Evolutionary conservation across 257 asterid genomes (phyloP).

Genomic region (Gentiana macrophylla): DNA sequence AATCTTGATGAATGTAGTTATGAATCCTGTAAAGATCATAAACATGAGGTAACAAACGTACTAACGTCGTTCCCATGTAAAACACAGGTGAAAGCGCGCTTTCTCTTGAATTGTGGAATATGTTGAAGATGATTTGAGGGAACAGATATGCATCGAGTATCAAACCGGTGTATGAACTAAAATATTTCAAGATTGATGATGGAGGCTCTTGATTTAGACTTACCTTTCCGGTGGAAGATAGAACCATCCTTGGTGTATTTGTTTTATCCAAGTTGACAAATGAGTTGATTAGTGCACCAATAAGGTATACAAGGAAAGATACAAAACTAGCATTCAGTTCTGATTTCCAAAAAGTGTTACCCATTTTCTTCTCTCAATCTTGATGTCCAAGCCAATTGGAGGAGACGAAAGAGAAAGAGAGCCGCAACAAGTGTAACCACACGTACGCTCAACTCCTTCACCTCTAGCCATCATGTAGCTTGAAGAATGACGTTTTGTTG

Average conservation of each 20-base stretch:
- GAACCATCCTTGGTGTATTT: neutral
- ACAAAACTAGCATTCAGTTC: conserved; percentile 22
- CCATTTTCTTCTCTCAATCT: conserved; percentile 13
- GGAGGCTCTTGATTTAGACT: neutral
- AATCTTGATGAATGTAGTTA: conserved; percentile 13
- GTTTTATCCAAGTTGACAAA: conserved; percentile 23
- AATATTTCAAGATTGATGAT: conserved; percentile 26
- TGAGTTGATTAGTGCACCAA: conserved; percentile 31
- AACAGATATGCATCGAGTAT: conserved; percentile 55
- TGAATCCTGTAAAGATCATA: conserved; percentile 54
- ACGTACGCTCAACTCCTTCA: conserved; percentile 48
- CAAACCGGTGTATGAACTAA: conserved; percentile 47
- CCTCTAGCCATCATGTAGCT: conserved; percentile 42
- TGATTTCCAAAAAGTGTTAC: conserved; percentile 11
- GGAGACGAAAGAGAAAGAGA: conserved; percentile 37
- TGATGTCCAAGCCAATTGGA: conserved; percentile 51
- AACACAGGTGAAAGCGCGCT: conserved; percentile 28
- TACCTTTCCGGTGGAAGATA: no score
- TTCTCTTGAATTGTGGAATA: conserved; percentile 23
- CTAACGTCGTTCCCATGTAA: conserved; percentile 45
- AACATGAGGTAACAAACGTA: conserved; percentile 53
- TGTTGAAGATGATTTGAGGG: conserved; percentile 51
- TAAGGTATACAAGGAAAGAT: conserved; percentile 22
- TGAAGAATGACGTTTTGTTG: conserved; percentile 9
- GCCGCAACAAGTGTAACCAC: conserved; percentile 43